A percentile compares a stretch with the other conserved stretches of the same genome.
Evolutionary conservation across 345 rosid genomes (phyloP).

Genomic region (Noccaea bulbosa): DNA sequence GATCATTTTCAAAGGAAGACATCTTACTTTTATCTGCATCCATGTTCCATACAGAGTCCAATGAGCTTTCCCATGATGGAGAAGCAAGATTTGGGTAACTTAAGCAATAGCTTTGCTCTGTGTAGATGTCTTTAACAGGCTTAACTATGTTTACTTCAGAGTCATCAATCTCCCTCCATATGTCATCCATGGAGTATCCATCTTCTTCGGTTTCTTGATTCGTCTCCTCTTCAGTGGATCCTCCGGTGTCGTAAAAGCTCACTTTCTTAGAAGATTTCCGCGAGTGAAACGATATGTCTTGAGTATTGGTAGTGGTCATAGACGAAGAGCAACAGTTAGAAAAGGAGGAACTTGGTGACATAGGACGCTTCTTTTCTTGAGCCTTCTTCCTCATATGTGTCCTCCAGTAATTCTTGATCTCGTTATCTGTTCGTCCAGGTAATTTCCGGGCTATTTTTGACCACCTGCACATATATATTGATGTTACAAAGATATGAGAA

Average conservation of each 20-base stretch:
- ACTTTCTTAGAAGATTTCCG: conserved; percentile 53
- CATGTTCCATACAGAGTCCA: conserved; percentile 72
- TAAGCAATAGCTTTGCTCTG: conserved; percentile 51
- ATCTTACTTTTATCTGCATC: conserved; percentile 66
- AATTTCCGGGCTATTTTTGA: conserved; percentile 89
- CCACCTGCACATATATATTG: conserved; percentile 61
- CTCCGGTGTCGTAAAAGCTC: conserved; percentile 88
- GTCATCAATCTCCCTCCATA: conserved; percentile 83
- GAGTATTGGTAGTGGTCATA: conserved; percentile 56
- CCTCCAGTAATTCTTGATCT: conserved; percentile 97
- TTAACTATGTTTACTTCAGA: conserved; percentile 55
- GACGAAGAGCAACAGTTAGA: conserved; percentile 60
- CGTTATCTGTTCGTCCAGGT: conserved; percentile 96
- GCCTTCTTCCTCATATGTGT: conserved; percentile 88
- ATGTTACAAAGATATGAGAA: not conserved
- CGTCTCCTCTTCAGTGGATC: conserved; percentile 45
- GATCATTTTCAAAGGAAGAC: conserved; percentile 50
- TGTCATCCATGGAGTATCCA: conserved; percentile 73
- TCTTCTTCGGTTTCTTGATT: conserved; percentile 51
- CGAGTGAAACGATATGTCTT: conserved; percentile 47
- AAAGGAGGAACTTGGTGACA: conserved; percentile 54
- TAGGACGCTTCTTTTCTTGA: conserved; percentile 63
- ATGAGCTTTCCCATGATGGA: conserved; percentile 64
- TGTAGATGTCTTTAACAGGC: conserved; percentile 57
- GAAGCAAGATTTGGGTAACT: conserved; percentile 54